These are phyloP conservation scores for Alternaria longipes DNA, from an alignment of 2,329 filamentous ascomycete genomes.

Conservation along the genomic window DNA sequence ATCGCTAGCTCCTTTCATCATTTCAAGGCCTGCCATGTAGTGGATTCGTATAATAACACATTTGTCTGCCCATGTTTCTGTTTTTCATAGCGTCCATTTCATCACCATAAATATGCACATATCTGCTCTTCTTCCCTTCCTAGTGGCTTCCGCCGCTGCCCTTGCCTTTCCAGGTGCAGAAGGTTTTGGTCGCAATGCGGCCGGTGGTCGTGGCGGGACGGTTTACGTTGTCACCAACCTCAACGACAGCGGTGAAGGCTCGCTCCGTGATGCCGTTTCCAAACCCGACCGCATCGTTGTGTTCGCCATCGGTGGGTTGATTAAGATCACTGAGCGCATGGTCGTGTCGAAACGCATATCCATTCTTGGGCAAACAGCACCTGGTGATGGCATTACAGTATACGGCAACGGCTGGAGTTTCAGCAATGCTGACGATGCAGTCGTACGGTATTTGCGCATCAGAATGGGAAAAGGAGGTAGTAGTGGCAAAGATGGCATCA, in stretches of 20 bases:
- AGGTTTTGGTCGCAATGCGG: conserved; percentile 59
- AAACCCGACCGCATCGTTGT: conserved; percentile 60
- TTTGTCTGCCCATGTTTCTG: not conserved
- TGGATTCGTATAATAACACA: not conserved
- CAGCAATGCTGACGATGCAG: conserved; percentile 62
- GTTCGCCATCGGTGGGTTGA: conserved; percentile 61
- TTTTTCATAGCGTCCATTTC: not conserved
- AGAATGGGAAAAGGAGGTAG: conserved; percentile 62
- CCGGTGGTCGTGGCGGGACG: conserved; percentile 58
- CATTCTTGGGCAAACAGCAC: conserved; percentile 63
- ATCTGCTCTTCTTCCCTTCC: conserved; percentile 25
- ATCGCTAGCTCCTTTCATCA: not conserved
- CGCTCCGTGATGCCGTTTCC: conserved; percentile 62
- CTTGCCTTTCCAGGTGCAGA: conserved; percentile 62
- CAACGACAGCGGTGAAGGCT: conserved; percentile 59
- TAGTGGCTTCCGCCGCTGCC: conserved; percentile 28
- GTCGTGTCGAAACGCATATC: conserved; percentile 60
- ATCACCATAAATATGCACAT: conserved; percentile 23
- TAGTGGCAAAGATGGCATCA: conserved; percentile 64
- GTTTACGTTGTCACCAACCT: conserved; percentile 62
- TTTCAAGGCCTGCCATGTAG: not conserved
- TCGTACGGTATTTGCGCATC: conserved; percentile 65
- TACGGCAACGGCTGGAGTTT: conserved; percentile 65
- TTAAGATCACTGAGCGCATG: conserved; percentile 59
- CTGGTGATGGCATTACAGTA: conserved; percentile 60